phyloP scores from a whole-genome alignment of 2,329 filamentous ascomycete species.

The Helicocarpus griseus region DNA sequence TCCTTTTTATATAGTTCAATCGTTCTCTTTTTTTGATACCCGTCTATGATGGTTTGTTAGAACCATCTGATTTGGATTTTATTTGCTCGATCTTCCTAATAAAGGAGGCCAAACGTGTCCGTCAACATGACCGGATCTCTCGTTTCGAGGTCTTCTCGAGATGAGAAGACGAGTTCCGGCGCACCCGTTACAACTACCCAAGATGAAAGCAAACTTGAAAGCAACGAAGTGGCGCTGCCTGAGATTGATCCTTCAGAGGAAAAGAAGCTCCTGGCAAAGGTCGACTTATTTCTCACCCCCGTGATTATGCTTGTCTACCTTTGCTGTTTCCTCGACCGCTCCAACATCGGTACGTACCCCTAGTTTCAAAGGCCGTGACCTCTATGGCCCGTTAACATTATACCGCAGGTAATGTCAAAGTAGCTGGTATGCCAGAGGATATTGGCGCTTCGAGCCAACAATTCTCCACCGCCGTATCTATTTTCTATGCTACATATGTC shows the following conservation, averaged over 20 bases:
- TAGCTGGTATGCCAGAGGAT: slow-evolving; percentile 38
- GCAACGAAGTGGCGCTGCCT: neutral
- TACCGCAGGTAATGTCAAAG: slow-evolving; percentile 37
- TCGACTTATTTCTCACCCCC: slow-evolving; percentile 41
- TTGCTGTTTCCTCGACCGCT: slow-evolving; percentile 46
- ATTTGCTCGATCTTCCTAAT: neutral
- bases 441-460: slow-evolving; percentile 33
- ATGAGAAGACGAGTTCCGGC: neutral
- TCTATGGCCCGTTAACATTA: neutral
- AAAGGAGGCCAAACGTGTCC: neutral
- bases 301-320: slow-evolving; percentile 49
- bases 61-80: neutral
- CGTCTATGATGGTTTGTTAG: neutral
- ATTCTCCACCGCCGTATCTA: slow-evolving; percentile 40
- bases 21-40: neutral
- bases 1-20: neutral
- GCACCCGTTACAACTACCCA: neutral
- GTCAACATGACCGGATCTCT: neutral
- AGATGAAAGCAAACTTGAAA: neutral
- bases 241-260: slow-evolving; percentile 38
- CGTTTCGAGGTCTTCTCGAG: neutral
- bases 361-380: too few species aligned
- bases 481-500: slow-evolving; percentile 46
- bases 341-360: slow-evolving; percentile 39
- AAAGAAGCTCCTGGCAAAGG: slow-evolving; percentile 37